Base-by-base conservation (phyloP, 2,329 filamentous ascomycete genomes). In the Epichloe coenophiala region DNA sequence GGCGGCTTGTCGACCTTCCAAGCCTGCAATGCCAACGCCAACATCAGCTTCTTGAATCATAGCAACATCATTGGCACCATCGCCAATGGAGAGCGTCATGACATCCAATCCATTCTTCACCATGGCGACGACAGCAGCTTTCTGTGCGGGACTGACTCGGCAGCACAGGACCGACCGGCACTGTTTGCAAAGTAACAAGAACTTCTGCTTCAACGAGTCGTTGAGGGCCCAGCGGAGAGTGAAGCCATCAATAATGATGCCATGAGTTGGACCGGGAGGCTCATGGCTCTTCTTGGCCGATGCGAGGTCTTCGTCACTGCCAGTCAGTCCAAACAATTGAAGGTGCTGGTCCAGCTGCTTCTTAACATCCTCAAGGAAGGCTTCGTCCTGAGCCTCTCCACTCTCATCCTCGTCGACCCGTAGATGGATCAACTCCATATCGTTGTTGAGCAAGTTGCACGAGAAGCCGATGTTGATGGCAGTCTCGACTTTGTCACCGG, bases 391-490 rank as follows among this genome's bases (percentile, higher is more conserved):
- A 0, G 69, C 69, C 21, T 71, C 60, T 15, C 77, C 69, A 9
- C 70, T 63, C 53, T 83, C 77, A 50, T 89, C 84, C 56, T 95
- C 88, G 1, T 86, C 79, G 33, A 93, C 77, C 63, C 94, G 94
- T 59, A 98, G 76, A 46, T 95, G 81, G 56, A 98, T 86, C 54
- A 98, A 73, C 58, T 98, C 93, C 93, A 98, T 96, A 58, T 95
- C 88, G 66, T 96, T 98, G 68, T 91, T 89, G 50, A 98, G 78
- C 35, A 98, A 76, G 60, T 98, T 98, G 73, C 94, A 98, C 11
- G 94, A 98, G 69, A 97, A 98, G 2, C 93, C 93, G 63, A 98
- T 98, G 70, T 98, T 98, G 80, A 98, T 98, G 52, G 94, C 93
- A 23, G 93, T 98, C 70, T 98, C 93, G 35, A 97, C 91, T 69